Evolutionary conservation across 176 grass and related monocot species (phyloP).

Genomic region (Zoysia japonica): DNA sequence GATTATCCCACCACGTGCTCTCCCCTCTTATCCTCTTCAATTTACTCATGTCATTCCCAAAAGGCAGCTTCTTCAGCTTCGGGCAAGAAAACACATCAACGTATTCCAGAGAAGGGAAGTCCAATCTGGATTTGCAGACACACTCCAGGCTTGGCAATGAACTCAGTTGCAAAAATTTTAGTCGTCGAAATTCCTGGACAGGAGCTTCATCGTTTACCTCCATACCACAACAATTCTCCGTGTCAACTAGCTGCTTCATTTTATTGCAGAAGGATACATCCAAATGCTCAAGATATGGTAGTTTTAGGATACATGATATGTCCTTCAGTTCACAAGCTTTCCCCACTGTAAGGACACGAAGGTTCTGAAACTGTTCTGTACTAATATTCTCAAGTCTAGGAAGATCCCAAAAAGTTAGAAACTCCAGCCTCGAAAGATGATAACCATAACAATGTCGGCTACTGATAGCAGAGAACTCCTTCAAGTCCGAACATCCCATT

Average conservation of each 20-base stretch:
- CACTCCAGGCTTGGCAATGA: constrained; percentile 36
- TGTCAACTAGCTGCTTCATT: constrained; percentile 39
- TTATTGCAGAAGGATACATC: constrained; percentile 34
- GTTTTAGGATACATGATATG: constrained; percentile 35
- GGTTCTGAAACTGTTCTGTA: constrained; percentile 29
- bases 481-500: constrained; percentile 16
- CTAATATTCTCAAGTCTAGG: constrained; percentile 32
- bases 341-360: constrained; percentile 33
- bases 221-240: not conserved
- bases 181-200: not conserved
- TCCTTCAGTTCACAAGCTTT: constrained; percentile 23
- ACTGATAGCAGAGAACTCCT: constrained; percentile 26
- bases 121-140: constrained; percentile 18
- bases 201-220: not conserved
- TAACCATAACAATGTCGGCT: not conserved
- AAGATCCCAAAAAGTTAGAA: constrained; percentile 46
- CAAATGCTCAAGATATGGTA: constrained; percentile 40
- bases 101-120: constrained; percentile 45
- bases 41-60: constrained; percentile 15
- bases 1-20: constrained; percentile 44
- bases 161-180: constrained; percentile 20
- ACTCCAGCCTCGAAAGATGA: constrained; percentile 28
- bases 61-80: constrained; percentile 39
- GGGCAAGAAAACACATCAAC: constrained; percentile 38
- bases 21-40: constrained; percentile 39